Conservation (phyloP, 768 basidiomycete species). For the Tylopilus intermedius region DNA sequence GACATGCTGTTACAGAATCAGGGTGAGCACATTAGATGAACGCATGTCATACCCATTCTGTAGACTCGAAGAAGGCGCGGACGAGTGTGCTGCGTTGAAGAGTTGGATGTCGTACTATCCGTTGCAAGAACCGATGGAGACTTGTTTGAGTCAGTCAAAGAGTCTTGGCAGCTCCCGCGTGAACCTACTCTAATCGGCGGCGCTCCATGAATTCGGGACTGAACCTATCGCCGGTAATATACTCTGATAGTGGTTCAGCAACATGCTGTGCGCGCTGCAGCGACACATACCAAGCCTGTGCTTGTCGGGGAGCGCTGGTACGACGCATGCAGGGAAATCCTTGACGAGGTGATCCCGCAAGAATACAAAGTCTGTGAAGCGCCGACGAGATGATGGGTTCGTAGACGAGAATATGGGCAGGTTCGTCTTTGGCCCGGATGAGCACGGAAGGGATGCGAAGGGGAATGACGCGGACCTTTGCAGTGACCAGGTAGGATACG, state of each 20-base stretch:
- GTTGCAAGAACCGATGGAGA: slow-evolving; percentile 86
- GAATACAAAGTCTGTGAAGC: slow-evolving; percentile 97
- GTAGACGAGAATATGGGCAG: slow-evolving; percentile 77
- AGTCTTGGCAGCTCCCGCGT: background rate
- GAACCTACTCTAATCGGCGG: slow-evolving; percentile 74
- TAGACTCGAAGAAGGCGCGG: slow-evolving; percentile 92
- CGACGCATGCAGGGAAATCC: slow-evolving; percentile 97
- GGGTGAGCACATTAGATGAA: slow-evolving; percentile 2
- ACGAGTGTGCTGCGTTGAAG: slow-evolving; percentile 86
- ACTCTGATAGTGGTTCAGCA: slow-evolving; percentile 52
- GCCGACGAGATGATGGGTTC: slow-evolving; percentile 72
- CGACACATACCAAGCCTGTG: slow-evolving; percentile 78
- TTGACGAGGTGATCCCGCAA: slow-evolving; percentile 80
- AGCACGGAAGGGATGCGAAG: slow-evolving; percentile 1
- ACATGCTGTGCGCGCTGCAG: background rate
- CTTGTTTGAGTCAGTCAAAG: slow-evolving; percentile 37
- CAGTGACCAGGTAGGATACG: slow-evolving; percentile 88
- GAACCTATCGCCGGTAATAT: slow-evolving; percentile 96
- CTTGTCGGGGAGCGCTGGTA: slow-evolving; percentile 94
- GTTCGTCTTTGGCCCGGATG: slow-evolving; percentile 62
- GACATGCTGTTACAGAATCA: slow-evolving; percentile 60
- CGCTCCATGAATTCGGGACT: slow-evolving; percentile 97
- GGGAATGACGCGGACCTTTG: slow-evolving; percentile 56
- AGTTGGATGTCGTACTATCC: slow-evolving; percentile 89
- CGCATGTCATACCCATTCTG: slow-evolving; percentile 82